phyloP scores from a whole-genome alignment of 257 asterid species.

The Solanum megistacrolobum region DNA sequence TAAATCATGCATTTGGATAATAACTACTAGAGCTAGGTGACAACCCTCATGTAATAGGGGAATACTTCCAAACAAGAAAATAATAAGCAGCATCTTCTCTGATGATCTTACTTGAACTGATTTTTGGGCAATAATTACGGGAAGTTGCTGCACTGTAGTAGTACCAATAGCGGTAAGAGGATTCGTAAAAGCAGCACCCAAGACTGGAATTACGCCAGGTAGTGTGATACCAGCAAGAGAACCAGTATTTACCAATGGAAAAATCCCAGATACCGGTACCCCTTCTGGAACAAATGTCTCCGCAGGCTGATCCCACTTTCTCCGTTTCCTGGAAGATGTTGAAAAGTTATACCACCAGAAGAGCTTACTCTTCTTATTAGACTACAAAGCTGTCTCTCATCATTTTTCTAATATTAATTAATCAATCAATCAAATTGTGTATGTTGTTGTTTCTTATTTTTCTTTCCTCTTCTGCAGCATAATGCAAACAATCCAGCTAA shows the following conservation, averaged over 20 bases:
- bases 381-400: not conserved
- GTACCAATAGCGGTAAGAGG: constrained; percentile 34
- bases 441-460: not conserved
- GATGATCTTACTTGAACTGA: constrained; percentile 42
- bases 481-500: not conserved
- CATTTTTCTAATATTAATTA: not conserved
- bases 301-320: constrained; percentile 98
- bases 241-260: constrained; percentile 47
- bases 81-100: not conserved
- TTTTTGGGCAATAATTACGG: constrained; percentile 65
- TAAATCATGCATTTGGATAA: not conserved
- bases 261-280: constrained; percentile 35
- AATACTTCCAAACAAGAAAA: not conserved
- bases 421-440: not conserved
- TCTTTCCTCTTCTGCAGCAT: not conserved
- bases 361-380: not conserved
- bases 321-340: constrained; percentile 51
- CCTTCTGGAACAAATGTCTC: constrained; percentile 62
- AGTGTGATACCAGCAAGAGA: constrained; percentile 30
- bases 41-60: not conserved
- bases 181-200: constrained; percentile 36
- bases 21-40: not conserved
- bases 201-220: constrained; percentile 32
- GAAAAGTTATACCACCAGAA: not conserved
- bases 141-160: constrained; percentile 48